These are phyloP conservation scores for Acanthamoeba culbertsoni DNA, from an alignment of 208 protist genomes.

Conservation along the genomic window DNA sequence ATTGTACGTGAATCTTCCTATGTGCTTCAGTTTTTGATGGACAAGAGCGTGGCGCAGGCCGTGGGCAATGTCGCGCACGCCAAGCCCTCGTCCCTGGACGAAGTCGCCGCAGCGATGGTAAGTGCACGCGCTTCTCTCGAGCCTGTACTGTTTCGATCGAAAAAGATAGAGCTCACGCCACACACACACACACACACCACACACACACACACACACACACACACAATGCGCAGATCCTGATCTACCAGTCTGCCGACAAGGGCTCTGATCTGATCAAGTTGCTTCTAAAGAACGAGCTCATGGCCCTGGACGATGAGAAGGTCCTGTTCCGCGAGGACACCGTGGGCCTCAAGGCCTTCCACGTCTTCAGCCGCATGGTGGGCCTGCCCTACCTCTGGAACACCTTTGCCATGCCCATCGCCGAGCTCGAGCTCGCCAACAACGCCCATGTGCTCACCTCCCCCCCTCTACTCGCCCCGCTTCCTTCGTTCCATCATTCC, in stretches of 20 bases:
- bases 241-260: background rate
- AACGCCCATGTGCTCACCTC: background rate
- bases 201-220: no score
- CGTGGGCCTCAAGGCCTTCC: background rate
- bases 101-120: background rate
- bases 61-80: background rate
- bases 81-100: background rate
- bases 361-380: background rate
- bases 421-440: conserved; percentile 25
- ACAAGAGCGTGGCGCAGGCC: background rate
- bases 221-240: no score
- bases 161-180: no score
- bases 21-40: background rate
- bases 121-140: background rate
- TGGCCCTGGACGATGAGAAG: background rate
- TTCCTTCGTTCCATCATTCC: background rate
- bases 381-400: conserved; percentile 28
- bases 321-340: conserved; percentile 12
- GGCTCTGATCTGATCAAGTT: background rate
- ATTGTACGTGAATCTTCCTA: no score
- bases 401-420: background rate
- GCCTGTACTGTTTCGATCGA: no score
- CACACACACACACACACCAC: no score
- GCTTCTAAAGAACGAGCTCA: background rate
- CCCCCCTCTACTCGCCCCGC: background rate